phyloP scores from a whole-genome alignment of 208 protist species.

The Crithidia expoeki region DNA sequence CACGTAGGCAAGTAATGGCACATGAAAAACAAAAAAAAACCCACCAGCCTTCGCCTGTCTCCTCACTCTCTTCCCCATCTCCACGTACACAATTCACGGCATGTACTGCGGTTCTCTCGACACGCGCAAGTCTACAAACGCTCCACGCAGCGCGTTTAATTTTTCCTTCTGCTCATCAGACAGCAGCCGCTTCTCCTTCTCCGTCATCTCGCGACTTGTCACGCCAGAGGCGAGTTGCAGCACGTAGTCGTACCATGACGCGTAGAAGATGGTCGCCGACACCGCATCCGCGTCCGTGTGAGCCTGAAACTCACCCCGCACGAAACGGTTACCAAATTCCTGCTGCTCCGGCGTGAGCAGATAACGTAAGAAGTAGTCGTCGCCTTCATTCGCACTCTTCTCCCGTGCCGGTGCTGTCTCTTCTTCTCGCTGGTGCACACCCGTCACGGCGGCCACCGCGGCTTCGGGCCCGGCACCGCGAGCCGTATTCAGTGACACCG shows the following conservation, averaged over 20 bases:
- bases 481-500: constrained; percentile 52
- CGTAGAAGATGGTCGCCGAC: constrained; percentile 76
- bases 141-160: constrained; percentile 62
- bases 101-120: constrained; percentile 40
- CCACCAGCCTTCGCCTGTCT: neutral
- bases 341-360: constrained; percentile 74
- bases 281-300: constrained; percentile 75
- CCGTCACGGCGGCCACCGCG: constrained; percentile 41
- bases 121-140: constrained; percentile 42
- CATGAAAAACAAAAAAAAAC: constrained; percentile 9
- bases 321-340: constrained; percentile 87
- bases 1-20: too few species aligned
- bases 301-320: constrained; percentile 74
- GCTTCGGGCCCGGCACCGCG: constrained; percentile 27
- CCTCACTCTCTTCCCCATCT: neutral
- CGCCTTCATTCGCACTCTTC: constrained; percentile 8
- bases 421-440: constrained; percentile 14
- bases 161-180: constrained; percentile 81
- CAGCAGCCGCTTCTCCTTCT: constrained; percentile 69
- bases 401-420: neutral
- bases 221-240: constrained; percentile 75
- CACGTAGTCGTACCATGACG: constrained; percentile 88
- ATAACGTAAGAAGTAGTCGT: constrained; percentile 56
- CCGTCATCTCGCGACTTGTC: constrained; percentile 73
- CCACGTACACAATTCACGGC: constrained; percentile 17